Evolutionary conservation across 2,329 filamentous ascomycete genomes (phyloP).

Genomic region (Talaromyces sp.): DNA sequence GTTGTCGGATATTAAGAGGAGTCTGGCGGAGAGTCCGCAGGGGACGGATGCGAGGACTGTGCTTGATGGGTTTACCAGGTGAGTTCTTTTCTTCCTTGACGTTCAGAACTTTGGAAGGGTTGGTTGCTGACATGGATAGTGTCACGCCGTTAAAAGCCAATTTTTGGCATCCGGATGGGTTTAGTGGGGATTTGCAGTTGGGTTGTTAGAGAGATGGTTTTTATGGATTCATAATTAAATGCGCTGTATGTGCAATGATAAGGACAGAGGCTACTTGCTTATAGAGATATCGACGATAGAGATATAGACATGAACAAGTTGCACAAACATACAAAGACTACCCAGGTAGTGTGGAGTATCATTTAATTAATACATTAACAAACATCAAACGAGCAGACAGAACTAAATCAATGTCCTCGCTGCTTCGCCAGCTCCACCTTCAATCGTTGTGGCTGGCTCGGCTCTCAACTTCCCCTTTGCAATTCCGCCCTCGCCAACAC

Average conservation of each 20-base stretch:
- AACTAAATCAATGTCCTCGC: slow-evolving; percentile 50
- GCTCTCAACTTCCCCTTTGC: slow-evolving; percentile 55
- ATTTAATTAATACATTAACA: slow-evolving; percentile 8
- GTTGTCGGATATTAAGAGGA: slow-evolving; percentile 80
- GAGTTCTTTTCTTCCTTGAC: slow-evolving; percentile 23
- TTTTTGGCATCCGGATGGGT: slow-evolving; percentile 72
- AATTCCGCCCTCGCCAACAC: slow-evolving; percentile 78
- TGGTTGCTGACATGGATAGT: slow-evolving; percentile 45
- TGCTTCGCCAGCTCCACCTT: slow-evolving; percentile 60
- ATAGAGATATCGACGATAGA: not conserved
- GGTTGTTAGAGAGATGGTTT: slow-evolving; percentile 17
- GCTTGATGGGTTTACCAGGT: slow-evolving; percentile 79
- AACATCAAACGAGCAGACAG: slow-evolving; percentile 10
- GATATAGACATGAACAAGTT: slow-evolving; percentile 5
- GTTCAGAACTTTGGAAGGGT: not conserved
- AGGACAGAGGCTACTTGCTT: not conserved
- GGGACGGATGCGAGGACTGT: slow-evolving; percentile 91
- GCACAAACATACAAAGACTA: not conserved
- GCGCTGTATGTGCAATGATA: not conserved
- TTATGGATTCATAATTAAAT: not conserved
- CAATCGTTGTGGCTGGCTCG: slow-evolving; percentile 55
- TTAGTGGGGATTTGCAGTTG: slow-evolving; percentile 67
- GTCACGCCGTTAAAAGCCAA: slow-evolving; percentile 86
- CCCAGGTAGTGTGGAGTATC: slow-evolving; percentile 11
- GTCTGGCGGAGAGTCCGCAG: slow-evolving; percentile 69